Base-by-base conservation (phyloP, 75 land plant genomes). In the Picea glauca region DNA sequence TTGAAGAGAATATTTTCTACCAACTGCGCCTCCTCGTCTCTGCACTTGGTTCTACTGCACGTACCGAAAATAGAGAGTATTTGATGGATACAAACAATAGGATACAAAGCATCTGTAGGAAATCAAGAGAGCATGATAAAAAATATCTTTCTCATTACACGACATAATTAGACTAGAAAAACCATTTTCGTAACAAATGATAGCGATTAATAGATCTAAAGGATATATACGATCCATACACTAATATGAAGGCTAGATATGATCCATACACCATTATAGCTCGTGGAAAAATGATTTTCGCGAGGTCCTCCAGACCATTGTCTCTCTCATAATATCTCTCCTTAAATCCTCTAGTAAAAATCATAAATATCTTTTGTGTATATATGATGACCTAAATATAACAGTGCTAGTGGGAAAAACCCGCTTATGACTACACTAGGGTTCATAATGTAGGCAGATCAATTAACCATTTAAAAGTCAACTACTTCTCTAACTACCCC, bases 11-110 rank as follows among this genome's bases (percentile, higher is more conserved):
- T 33, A 74, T 93, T 3, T 88, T 93, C 80, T 93, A 93, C 76
- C 62, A 88, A 60, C 86, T 93, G 43, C 90, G 85, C 20, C 81
- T 93, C 70, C 87, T 93, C 15, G 85, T 81, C 20, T 91, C 90
- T 66, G 91, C 86, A 73, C 3, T 78, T 17, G 84, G 89, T 60
- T 64, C 79, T 46, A 38, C 84, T 0, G 50, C 59, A 58, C 89
- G 80, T 31, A 62, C 74, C 26, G 62, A 85, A 38, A 79, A 78
- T 38, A 67, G 90, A 26, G 84, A 91, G 43, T 67, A 79, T 60
- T 23, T 54, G 58, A 8, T 88, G 65, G 79, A 83, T 9, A 85
- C 87, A 62, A 89, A 89, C 54, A 67, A 80, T 20, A 86, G 81
- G 58, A 93, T 93, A 66, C 60, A 26, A 26, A 26, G 26, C 26